A percentile compares a stretch with the other conserved stretches of the same genome.
These are phyloP conservation scores for Cyclanthera cordifolia DNA, from an alignment of 306 rosid species.

Conservation along the genomic window DNA sequence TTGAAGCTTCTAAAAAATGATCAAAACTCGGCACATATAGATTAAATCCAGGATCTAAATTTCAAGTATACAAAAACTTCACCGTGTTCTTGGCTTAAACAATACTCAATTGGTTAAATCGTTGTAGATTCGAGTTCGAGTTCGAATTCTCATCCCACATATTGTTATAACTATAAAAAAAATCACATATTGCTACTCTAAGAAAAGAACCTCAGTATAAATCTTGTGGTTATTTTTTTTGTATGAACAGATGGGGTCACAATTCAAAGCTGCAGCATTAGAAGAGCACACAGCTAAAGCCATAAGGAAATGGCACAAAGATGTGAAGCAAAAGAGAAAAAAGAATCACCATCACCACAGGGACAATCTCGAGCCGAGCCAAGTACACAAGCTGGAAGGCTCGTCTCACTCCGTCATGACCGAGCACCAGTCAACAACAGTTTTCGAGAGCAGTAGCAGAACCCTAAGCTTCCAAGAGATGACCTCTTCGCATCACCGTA, in stretches of 20 bases:
- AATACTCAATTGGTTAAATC: no score
- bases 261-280: conserved; percentile 30
- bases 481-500: conserved; percentile 4
- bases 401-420: not conserved
- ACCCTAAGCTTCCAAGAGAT: not conserved
- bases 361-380: not conserved
- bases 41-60: not conserved
- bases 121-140: not conserved
- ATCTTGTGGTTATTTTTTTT: not conserved
- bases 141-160: not conserved
- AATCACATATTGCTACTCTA: not conserved
- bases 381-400: not conserved
- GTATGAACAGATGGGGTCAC: conserved; percentile 42
- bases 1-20: not conserved
- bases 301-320: conserved; percentile 38
- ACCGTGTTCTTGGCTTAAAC: no score
- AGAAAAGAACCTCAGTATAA: not conserved
- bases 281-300: conserved; percentile 31
- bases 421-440: not conserved
- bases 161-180: no score
- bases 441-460: not conserved
- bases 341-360: not conserved
- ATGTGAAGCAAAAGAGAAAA: conserved; percentile 33
- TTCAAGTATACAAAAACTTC: no score
- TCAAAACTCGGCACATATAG: not conserved